Percentiles rank a stretch among this genome's conserved stretches.
phyloP scores from a whole-genome alignment of 2,329 filamentous ascomycete species.

The Cryphonectria radicalis region DNA sequence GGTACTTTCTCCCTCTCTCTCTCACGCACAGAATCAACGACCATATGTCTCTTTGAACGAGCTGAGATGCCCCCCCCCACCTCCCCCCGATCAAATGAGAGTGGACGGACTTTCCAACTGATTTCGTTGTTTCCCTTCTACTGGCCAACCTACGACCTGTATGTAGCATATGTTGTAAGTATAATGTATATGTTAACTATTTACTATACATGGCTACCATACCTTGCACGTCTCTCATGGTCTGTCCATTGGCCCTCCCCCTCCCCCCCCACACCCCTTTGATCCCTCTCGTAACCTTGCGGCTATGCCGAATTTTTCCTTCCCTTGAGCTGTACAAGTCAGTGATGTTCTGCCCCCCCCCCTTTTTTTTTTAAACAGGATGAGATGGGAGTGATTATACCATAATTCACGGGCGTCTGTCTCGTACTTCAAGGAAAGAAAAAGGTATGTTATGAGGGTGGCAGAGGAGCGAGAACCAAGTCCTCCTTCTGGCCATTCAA shows the following conservation, averaged over 20 bases:
- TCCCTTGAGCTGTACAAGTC: not conserved
- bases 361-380: not conserved
- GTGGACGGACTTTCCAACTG: too few species aligned
- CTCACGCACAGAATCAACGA: too few species aligned
- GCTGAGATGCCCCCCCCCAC: too few species aligned
- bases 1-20: not conserved
- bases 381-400: not conserved
- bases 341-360: not conserved
- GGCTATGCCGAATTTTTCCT: not conserved
- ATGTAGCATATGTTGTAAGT: too few species aligned
- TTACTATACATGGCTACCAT: not conserved
- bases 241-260: too few species aligned
- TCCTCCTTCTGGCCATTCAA: not conserved
- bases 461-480: not conserved
- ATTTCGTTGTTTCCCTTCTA: too few species aligned
- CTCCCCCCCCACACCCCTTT: too few species aligned
- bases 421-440: not conserved
- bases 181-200: too few species aligned
- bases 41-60: too few species aligned
- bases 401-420: not conserved
- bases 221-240: not conserved
- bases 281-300: not conserved
- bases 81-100: too few species aligned
- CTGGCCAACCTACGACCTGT: too few species aligned
- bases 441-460: too few species aligned